Conservation (phyloP, 495 filamentous ascomycete genomes). For the Aeminium ludgeri region DNA sequence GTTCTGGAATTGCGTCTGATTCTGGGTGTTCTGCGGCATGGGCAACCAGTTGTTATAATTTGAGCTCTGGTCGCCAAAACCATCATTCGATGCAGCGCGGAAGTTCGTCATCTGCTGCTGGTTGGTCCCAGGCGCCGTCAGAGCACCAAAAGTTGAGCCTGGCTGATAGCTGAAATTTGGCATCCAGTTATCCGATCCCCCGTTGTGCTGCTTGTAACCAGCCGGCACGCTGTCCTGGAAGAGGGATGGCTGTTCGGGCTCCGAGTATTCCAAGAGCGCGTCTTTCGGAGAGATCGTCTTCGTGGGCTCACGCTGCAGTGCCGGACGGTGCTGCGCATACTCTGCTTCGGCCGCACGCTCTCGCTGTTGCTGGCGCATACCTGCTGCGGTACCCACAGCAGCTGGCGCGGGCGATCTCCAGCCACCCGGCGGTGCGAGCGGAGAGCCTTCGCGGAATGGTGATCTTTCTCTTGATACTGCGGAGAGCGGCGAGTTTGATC, state of each 20-base stretch:
- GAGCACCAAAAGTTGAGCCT: slow-evolving; percentile 19
- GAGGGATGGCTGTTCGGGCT: slow-evolving; percentile 49
- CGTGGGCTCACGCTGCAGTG: slow-evolving; percentile 39
- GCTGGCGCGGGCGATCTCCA: slow-evolving; percentile 5
- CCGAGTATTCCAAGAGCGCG: slow-evolving; percentile 68
- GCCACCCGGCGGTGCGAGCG: slow-evolving; percentile 28
- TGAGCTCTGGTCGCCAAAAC: neutral
- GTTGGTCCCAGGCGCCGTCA: slow-evolving; percentile 6
- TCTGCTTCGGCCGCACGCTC: slow-evolving; percentile 39
- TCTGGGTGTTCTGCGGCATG: slow-evolving; percentile 9
- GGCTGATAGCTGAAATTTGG: slow-evolving; percentile 4
- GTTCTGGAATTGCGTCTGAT: slow-evolving; percentile 8
- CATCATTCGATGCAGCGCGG: slow-evolving; percentile 16
- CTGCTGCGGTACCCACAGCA: slow-evolving; percentile 35
- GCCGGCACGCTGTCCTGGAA: slow-evolving; percentile 38
- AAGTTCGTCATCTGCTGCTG: slow-evolving; percentile 3
- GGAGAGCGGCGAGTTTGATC: slow-evolving; percentile 9
- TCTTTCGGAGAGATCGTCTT: slow-evolving; percentile 96
- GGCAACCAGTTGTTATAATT: slow-evolving; percentile 3
- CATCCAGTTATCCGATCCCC: slow-evolving; percentile 16
- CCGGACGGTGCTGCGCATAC: slow-evolving; percentile 21
- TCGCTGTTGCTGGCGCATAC: slow-evolving; percentile 43
- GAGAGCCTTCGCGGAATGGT: slow-evolving; percentile 66
- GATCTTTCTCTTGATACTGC: slow-evolving; percentile 51
- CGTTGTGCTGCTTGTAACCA: slow-evolving; percentile 22